Evolutionary conservation across 2,329 filamentous ascomycete genomes (phyloP), one percentile per base, ranked within the genome.

Genomic region (Claviceps sorghi): DNA sequence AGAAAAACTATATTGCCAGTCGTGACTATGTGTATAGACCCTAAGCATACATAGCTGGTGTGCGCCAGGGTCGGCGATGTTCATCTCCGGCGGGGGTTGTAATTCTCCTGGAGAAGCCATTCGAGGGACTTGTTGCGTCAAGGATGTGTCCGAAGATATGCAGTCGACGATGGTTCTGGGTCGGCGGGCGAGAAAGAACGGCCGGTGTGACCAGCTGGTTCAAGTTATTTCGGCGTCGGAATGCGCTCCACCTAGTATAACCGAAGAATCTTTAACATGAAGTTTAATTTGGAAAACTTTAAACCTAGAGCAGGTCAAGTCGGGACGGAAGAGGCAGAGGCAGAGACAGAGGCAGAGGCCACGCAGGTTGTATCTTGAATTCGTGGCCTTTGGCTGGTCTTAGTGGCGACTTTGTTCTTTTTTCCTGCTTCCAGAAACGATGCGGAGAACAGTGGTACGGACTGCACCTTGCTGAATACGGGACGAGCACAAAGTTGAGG

Each of bases 1-100:
- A 69, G 63, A 52, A 56, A 69, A 63, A 52, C 55, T 45, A 26
- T 17, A 30, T 32, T 43, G 17, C 51, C 29, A 6, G 30, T 45
- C 11, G 21, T 29, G 42, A 53, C 30, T 47, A 40, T 26, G 49
- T 47, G 21, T 13, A 42, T 44, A 32, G 42, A 47, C 15, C 15
- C 5, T 38, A 57, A 26, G 26, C 58, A 36, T 63, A 82, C 80
- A 74, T 55, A 82, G 68, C 53, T 82, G 78, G 62, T 74, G 79
- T 44, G 79, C 79, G 58, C 79, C 80, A 48, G 79, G 72, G 58
- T 82, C 79, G 44, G 72, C 68, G 34, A 69, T 55, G 30, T 61
- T 61, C 52, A 56, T 56, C 42, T 65, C 63, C 44, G 59, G 60
- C 21, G 65, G 65, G 53, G 63, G 63, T 48, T 66, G 63, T 38